Evolutionary conservation across 1,284 basidiomycete genomes (phyloP).

Genomic region (Polyporus tsugae): DNA sequence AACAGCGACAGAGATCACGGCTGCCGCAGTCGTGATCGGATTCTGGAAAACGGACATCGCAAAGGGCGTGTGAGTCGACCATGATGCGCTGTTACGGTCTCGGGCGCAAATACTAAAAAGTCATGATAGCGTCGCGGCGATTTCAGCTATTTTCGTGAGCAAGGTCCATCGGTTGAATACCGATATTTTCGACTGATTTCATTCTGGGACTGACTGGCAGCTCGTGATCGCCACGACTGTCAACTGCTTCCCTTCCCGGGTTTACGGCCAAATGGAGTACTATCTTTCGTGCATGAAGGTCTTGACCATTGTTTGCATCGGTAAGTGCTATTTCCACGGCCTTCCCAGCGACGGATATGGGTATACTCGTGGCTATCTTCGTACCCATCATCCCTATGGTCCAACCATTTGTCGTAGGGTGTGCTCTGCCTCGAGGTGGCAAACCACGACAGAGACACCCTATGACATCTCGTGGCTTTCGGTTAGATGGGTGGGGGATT

Average conservation of each 20-base stretch:
- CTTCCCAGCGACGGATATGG: too few species aligned
- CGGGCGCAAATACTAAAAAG: not conserved
- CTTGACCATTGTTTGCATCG: conserved; percentile 45
- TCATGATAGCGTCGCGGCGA: conserved; percentile 22
- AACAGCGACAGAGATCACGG: conserved; percentile 42
- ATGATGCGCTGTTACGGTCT: not conserved
- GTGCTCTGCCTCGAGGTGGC: too few species aligned
- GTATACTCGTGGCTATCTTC: too few species aligned
- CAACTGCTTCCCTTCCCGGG: conserved; percentile 40
- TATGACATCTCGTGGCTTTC: too few species aligned
- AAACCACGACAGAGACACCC: too few species aligned
- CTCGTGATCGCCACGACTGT: conserved; percentile 68
- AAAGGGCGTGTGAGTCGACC: conserved; percentile 30
- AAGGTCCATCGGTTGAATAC: not conserved
- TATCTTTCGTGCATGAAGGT: conserved; percentile 50
- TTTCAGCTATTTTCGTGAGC: conserved; percentile 38
- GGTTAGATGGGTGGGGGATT: too few species aligned
- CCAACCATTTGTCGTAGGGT: too few species aligned
- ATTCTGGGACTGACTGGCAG: conserved; percentile 59
- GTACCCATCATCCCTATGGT: too few species aligned
- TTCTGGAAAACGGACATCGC: conserved; percentile 34
- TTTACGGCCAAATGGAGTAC: conserved; percentile 49
- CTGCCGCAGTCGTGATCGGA: conserved; percentile 37
- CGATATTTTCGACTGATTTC: not conserved
- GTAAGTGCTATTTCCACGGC: conserved; percentile 24